A percentile compares a stretch with the other conserved stretches of the same genome.
These are phyloP conservation scores for Geosiphon pyriformis DNA, from an alignment of 192 early-diverging fungal species.

Conservation along the genomic window DNA sequence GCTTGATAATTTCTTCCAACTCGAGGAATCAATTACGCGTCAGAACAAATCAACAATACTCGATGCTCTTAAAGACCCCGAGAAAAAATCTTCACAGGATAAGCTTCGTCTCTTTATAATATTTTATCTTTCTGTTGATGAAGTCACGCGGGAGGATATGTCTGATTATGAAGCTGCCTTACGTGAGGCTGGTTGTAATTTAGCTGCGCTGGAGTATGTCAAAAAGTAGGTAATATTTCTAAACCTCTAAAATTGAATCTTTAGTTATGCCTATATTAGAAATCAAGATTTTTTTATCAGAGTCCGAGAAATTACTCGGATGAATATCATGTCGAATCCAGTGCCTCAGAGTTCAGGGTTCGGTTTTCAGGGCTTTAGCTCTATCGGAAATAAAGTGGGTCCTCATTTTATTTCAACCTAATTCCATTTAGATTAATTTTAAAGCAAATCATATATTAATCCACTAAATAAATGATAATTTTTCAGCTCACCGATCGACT, in stretches of 20 bases:
- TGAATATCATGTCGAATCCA: constrained; percentile 50
- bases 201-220: constrained; percentile 75
- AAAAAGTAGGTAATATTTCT: constrained; percentile 58
- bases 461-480: too few species aligned
- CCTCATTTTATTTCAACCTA: neutral
- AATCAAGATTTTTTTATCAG: constrained; percentile 20
- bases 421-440: too few species aligned
- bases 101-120: constrained; percentile 88
- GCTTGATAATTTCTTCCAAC: constrained; percentile 88
- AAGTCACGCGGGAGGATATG: constrained; percentile 77
- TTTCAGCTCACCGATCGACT: constrained; percentile 66
- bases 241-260: too few species aligned
- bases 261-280: neutral
- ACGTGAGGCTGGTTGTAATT: constrained; percentile 62
- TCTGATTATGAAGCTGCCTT: constrained; percentile 80
- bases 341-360: constrained; percentile 39
- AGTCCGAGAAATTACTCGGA: constrained; percentile 54
- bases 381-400: constrained; percentile 65
- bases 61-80: constrained; percentile 76
- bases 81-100: constrained; percentile 77
- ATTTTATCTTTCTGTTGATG: constrained; percentile 73
- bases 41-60: constrained; percentile 73
- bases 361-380: constrained; percentile 58
- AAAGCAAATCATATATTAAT: too few species aligned
- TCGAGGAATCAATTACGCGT: constrained; percentile 84